phyloP scores from a whole-genome alignment of 345 rosid species.

The Angophora floribunda region DNA sequence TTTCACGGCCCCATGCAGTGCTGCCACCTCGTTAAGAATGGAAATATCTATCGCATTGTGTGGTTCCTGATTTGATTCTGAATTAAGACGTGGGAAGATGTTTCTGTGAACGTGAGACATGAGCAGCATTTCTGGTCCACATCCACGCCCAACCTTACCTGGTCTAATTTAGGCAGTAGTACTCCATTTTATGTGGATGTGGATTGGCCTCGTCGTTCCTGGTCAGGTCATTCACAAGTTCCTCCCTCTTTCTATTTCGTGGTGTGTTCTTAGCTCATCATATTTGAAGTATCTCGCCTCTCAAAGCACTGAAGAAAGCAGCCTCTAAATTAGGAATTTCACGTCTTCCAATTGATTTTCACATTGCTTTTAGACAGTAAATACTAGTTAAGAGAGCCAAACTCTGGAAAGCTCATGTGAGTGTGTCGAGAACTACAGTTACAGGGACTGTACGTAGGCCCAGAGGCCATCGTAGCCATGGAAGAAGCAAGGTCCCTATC shows the following conservation, averaged over 20 bases:
- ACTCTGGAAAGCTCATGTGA: neutral
- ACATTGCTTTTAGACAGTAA: neutral
- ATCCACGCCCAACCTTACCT: neutral
- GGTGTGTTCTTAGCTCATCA: neutral
- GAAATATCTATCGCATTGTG: neutral
- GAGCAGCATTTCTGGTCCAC: neutral
- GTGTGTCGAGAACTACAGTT: neutral
- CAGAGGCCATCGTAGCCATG: neutral
- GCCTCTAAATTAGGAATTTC: neutral
- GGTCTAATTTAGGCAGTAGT: neutral
- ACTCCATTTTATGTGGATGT: neutral
- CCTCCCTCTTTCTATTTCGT: neutral
- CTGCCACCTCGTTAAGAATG: neutral
- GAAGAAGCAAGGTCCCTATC: neutral
- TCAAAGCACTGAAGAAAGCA: neutral
- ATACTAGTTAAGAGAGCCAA: neutral
- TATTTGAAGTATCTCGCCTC: neutral
- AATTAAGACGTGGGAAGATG: too few relatives aligned
- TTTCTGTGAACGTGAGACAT: too few relatives aligned
- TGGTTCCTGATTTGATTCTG: neutral
- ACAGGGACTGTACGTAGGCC: neutral
- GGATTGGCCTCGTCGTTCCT: neutral
- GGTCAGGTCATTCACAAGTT: neutral
- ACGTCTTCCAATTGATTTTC: neutral
- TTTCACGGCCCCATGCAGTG: neutral